phyloP scores from a whole-genome alignment of 2,329 filamentous ascomycete species.

The Trichoderma koningii region DNA sequence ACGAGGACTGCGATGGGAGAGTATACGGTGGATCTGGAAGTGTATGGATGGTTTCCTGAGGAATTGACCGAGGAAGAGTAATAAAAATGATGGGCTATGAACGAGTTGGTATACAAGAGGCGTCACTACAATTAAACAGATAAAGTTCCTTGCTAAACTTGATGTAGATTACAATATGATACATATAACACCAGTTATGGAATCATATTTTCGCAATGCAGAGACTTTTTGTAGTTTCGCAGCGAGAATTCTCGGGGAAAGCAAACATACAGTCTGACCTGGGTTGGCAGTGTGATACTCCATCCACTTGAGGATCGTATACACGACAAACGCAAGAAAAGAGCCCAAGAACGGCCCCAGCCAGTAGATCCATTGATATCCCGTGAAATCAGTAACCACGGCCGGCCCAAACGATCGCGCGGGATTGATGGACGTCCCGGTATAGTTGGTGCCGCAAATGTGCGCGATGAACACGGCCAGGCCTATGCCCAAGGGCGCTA shows the following conservation, averaged over 20 bases:
- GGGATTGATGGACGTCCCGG: constrained; percentile 53
- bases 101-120: not conserved
- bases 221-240: not conserved
- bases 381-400: constrained; percentile 46
- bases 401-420: constrained; percentile 54
- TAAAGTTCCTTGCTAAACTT: not conserved
- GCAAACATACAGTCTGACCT: constrained; percentile 35
- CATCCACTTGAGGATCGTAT: constrained; percentile 53
- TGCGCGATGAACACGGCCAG: constrained; percentile 66
- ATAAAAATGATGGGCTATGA: not conserved
- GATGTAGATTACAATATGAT: not conserved
- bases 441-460: constrained; percentile 49
- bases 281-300: constrained; percentile 55
- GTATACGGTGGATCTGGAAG: constrained; percentile 52
- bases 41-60: constrained; percentile 60
- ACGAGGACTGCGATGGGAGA: constrained; percentile 52
- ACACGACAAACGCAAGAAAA: constrained; percentile 52
- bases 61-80: constrained; percentile 41
- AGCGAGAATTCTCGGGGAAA: not conserved
- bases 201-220: not conserved
- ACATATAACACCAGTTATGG: not conserved
- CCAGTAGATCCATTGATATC: constrained; percentile 59
- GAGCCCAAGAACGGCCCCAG: constrained; percentile 55
- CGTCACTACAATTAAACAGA: not conserved
- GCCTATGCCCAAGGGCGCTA: constrained; percentile 73